Evolutionary conservation across 257 asterid species (phyloP).

Genomic region (Scutellaria barbata): DNA sequence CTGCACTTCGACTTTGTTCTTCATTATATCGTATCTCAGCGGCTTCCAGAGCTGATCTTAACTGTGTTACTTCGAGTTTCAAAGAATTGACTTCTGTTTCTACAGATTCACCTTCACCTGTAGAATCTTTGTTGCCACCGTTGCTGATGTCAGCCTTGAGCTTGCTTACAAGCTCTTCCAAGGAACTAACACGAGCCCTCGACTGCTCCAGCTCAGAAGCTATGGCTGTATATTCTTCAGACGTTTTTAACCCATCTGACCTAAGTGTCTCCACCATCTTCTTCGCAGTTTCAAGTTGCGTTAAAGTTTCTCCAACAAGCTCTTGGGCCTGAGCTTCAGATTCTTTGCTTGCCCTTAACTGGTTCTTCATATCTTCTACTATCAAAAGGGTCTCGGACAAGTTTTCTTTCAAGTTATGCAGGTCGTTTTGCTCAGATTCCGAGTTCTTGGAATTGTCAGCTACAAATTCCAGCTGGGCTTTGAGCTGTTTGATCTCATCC

Average conservation of each 20-base stretch:
- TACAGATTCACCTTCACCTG: conserved; percentile 28
- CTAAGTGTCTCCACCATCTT: conserved; percentile 59
- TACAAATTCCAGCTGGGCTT: conserved; percentile 57
- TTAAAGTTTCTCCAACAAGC: conserved; percentile 62
- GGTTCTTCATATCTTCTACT: conserved; percentile 70
- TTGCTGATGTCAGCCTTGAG: conserved; percentile 48
- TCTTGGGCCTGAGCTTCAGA: conserved; percentile 69
- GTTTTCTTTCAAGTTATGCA: conserved; percentile 54
- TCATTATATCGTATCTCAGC: conserved; percentile 62
- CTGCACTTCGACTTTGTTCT: conserved; percentile 53
- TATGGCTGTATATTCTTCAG: conserved; percentile 50
- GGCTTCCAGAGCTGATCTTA: conserved; percentile 67
- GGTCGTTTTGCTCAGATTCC: conserved; percentile 54
- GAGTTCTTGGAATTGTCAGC: conserved; percentile 50
- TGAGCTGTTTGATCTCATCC: conserved; percentile 69
- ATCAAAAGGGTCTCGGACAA: conserved; percentile 51
- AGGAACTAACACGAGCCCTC: conserved; percentile 56
- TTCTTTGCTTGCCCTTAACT: conserved; percentile 55
- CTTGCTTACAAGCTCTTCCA: conserved; percentile 67
- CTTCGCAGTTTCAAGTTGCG: conserved; percentile 73
- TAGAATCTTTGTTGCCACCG: conserved; percentile 28
- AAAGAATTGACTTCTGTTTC: conserved; percentile 50
- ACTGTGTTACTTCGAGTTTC: conserved; percentile 58
- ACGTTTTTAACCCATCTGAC: conserved; percentile 59
- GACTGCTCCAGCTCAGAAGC: conserved; percentile 71